These are phyloP conservation scores for Penicillium sp. DNA, from an alignment of 2,329 filamentous ascomycete species.

Conservation along the genomic window DNA sequence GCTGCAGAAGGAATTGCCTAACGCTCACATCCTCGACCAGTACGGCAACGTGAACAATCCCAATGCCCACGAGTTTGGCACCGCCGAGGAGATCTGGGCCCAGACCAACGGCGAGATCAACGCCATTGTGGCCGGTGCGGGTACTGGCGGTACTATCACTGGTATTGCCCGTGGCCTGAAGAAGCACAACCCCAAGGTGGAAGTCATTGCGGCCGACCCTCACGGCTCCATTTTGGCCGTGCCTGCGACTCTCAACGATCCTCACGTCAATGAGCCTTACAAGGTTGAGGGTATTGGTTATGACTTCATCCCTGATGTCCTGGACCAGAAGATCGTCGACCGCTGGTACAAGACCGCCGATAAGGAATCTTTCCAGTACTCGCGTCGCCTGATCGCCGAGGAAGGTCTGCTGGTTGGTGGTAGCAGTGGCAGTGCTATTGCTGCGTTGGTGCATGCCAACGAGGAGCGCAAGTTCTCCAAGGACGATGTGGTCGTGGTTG, in stretches of 20 bases:
- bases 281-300: conserved; percentile 99
- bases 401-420: conserved; percentile 93
- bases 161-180: conserved; percentile 81
- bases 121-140: conserved; percentile 85
- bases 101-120: conserved; percentile 83
- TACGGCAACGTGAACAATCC: conserved; percentile 93
- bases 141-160: conserved; percentile 93
- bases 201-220: conserved; percentile 90
- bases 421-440: conserved; percentile 89
- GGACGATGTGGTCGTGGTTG: conserved; percentile 84
- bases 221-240: conserved; percentile 87
- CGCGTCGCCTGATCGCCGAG: conserved; percentile 87
- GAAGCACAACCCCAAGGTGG: conserved; percentile 83
- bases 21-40: conserved; percentile 95
- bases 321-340: conserved; percentile 78
- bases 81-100: conserved; percentile 92
- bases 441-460: conserved; percentile 74
- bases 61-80: conserved; percentile 88
- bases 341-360: conserved; percentile 99
- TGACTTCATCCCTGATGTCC: conserved; percentile 94
- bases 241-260: conserved; percentile 76
- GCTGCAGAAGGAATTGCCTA: conserved; percentile 92
- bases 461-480: conserved; percentile 76
- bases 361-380: conserved; percentile 83
- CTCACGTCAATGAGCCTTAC: conserved; percentile 79